Percentiles rank a stretch among this genome's conserved stretches.
phyloP scores from a whole-genome alignment of 805 yeast genomes.

The Pichia exigua region DNA sequence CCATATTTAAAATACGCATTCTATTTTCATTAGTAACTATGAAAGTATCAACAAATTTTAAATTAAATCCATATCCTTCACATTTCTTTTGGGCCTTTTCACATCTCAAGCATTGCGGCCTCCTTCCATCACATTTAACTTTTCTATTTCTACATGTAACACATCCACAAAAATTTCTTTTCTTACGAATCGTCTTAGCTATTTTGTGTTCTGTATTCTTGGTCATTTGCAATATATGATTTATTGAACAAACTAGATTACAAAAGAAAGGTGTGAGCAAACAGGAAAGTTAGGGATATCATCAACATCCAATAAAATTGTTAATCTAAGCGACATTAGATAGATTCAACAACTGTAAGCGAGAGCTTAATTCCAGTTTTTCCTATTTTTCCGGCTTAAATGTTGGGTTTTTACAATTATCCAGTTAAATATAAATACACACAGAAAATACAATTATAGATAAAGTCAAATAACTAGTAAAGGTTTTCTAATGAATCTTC shows the following conservation, averaged over 20 bases:
- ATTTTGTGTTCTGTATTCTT: not conserved
- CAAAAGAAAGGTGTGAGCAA: too few relatives aligned
- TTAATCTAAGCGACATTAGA: constrained; percentile 2
- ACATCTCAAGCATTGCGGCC: constrained; percentile 42
- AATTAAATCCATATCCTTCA: constrained; percentile 41
- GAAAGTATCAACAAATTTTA: constrained; percentile 39
- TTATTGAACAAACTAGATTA: not conserved
- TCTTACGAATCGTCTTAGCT: constrained; percentile 8
- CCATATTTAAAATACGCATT: constrained; percentile 11
- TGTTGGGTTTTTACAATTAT: not conserved
- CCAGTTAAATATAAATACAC: not conserved
- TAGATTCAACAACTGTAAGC: constrained; percentile 7
- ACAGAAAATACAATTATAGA: not conserved
- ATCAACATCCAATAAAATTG: not conserved
- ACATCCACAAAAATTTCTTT: constrained; percentile 41
- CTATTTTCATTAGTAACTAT: constrained; percentile 24
- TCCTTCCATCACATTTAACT: constrained; percentile 43
- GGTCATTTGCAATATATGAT: not conserved
- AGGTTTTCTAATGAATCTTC: constrained; percentile 5
- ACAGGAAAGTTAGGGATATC: too few relatives aligned
- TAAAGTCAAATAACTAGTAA: not conserved
- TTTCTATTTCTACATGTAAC: constrained; percentile 48
- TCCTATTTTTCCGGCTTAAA: not conserved
- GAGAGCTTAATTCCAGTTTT: not conserved
- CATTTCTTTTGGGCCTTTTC: constrained; percentile 37